Evolutionary conservation across 495 filamentous ascomycete species (phyloP), one percentile per base, ranked within the genome.

Genomic region (Penicillium soppii): DNA sequence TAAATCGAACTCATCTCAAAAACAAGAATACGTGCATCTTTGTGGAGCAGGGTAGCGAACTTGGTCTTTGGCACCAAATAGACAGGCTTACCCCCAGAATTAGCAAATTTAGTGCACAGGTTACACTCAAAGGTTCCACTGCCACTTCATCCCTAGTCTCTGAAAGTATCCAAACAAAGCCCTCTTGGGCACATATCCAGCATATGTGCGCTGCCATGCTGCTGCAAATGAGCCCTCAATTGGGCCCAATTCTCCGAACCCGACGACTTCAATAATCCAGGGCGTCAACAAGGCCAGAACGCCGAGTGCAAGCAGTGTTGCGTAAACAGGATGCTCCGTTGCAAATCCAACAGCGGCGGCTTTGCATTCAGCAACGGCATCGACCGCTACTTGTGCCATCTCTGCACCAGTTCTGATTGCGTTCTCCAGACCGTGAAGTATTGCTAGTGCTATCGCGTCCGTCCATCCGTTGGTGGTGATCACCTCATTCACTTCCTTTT

Each of bases 151-250:
- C 1, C 78, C 77, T 53, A 81, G 56, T 8, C 73, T 57, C 66
- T 82, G 79, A 15, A 82, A 68, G 47, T 63, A 82, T 0, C 70
- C 61, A 54, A 82, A 80, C n/a, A 81, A 58, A 5, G 71, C 71
- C 0, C 59, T 58, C 54, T 71, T 73, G 0, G 73, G 72, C 32
- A 82, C 77, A 53, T 70, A 66, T 3, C 77, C 75, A 9, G 37
- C 54, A 56, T 74, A 78, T 7, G 7, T 58, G 15, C 59, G 35
- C 55, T 77, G 69, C 78, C 78, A 81, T 16, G 6, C 5, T 2
- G 77, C 70, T 17, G 78, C 78, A 42, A 67, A 80, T 10, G 73
- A 63, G 5, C 67, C 74, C 56, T 71, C 70, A 45, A 78, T 54
- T 2, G 75, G 74, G 13, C 79, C 80, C 36, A 73, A 27, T 51